Base-by-base conservation (phyloP, 2,329 filamentous ascomycete genomes). In the Sclerotinia sclerotiorum region DNA sequence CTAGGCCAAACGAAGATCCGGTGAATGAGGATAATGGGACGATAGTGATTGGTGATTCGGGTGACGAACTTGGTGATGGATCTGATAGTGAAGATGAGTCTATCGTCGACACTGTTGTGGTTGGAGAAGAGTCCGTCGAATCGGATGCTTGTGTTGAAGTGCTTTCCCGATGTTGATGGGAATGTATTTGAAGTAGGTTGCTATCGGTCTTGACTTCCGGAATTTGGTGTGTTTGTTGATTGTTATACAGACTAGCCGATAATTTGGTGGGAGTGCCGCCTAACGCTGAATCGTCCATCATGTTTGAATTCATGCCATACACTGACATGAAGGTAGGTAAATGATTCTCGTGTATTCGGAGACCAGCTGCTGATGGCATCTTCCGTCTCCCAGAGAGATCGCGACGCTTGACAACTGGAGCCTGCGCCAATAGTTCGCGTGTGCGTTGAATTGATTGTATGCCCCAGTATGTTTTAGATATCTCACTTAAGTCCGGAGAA, bases 121-220 rank as follows among this genome's bases (percentile, higher is more conserved):
- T 98, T 1, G 95, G 95, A 11, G 94, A 98, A 29, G 94, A 97
- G 76, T 97, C 94, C 54, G 92, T 92, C 1, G 95, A 98, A 72
- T 92, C 92, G 21, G 91, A 92, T 67, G 85, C 85, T 71, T 90
- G 89, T 3, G 90, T 92, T 10, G 90, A 94, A n/a, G 87, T 90
- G 80, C 90, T 93, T 77, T 92, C 87, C 77, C 88, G 85, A 78
- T 92, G 90, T 76, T 89, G 88, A 79, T 93, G 91, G 32, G 73
- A 72, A 51, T 75, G 74, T 61, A 74, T 70, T 64, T 72, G 73
- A 62, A 72, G 68, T 49, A 74, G 75, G 39, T 69, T 63, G 35
- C 27, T 69, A n/a, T 68, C 48, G 35, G 57, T 21, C 54, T 68
- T 65, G 10, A 69, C 52, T 67, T 66, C 68, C 66, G 58, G n/a